Evolutionary conservation across 75 land plant genomes (phyloP).

Genomic region (Selaginella moellendorffii): DNA sequence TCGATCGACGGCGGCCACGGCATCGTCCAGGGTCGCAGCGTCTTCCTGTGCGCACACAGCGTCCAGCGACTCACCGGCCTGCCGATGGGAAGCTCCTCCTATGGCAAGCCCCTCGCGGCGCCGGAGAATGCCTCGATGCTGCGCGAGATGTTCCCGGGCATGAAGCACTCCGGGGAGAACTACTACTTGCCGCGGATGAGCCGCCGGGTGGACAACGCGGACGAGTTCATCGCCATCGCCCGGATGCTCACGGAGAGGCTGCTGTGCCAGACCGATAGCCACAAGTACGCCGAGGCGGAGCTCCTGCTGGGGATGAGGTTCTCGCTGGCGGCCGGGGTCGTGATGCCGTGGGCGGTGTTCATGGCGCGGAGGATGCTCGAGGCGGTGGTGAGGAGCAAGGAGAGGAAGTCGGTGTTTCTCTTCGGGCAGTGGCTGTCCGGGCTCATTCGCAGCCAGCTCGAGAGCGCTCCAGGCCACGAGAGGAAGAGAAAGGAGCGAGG

Average conservation of each 20-base stretch:
- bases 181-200: background rate
- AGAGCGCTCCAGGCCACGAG: too few species aligned
- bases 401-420: background rate
- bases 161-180: background rate
- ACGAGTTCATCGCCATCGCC: background rate
- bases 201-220: background rate
- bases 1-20: background rate
- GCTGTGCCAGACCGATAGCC: background rate
- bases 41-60: background rate
- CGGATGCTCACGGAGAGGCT: background rate
- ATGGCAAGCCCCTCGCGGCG: background rate
- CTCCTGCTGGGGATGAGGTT: background rate
- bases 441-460: background rate
- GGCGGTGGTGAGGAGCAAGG: background rate
- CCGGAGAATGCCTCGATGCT: background rate
- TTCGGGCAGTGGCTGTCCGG: background rate
- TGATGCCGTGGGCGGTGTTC: background rate
- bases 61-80: background rate
- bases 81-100: background rate
- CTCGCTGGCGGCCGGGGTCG: background rate
- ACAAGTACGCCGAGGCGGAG: background rate
- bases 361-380: background rate
- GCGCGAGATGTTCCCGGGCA: background rate
- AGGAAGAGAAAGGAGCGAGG: too few species aligned
- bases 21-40: background rate